Base-by-base conservation (phyloP, 1,139 yeast genomes). In the Nakaseomyces sp. region DNA sequence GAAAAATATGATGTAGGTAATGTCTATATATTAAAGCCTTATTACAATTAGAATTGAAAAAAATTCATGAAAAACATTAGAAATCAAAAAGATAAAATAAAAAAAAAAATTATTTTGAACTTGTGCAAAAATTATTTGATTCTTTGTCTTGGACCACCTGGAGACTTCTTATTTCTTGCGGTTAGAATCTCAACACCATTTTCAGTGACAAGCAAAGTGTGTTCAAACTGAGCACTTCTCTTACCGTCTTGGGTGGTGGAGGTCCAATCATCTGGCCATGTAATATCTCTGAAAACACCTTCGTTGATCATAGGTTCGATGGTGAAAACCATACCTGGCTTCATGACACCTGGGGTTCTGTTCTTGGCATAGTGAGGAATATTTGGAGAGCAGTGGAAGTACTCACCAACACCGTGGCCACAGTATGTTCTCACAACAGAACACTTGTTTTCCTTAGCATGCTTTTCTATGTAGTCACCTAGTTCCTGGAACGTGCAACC, bases 241-340 rank as follows among this genome's bases (percentile, higher is more conserved):
- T 79, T 77, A 44, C 97, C 97, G 61, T 91, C 97, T 45, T 77
- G 79, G 16, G 97, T 91, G 20, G 79, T 76, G 1, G 95, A 77
- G 10, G 99, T 93, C 99, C 99, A 93, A 66, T 86, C 85, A 64
- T 93, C 99, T 1, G 98, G 98, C 99, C 99, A 93, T 43, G 80
- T 72, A 47, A 75, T 67, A 64, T 89, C 98, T 57, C 77, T 77
- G 68, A 77, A 81, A 1, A 82, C 70, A n/a, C 98, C 98, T 51
- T 81, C 70, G 60, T 87, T 84, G 55, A 93, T 76, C 99, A 93
- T 93, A 39, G 99, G 99, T 67, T 93, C 99, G 47, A 93, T 88
- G 17, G 99, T 93, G 69, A 93, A 93, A 13, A 87, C 89, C 83
- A 89, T 85, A 17, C 99, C 99, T 16, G 96, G 89, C 62, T 87